phyloP scores from a whole-genome alignment of 2,329 filamentous ascomycete genomes.

The Colletotrichum coccodes region DNA sequence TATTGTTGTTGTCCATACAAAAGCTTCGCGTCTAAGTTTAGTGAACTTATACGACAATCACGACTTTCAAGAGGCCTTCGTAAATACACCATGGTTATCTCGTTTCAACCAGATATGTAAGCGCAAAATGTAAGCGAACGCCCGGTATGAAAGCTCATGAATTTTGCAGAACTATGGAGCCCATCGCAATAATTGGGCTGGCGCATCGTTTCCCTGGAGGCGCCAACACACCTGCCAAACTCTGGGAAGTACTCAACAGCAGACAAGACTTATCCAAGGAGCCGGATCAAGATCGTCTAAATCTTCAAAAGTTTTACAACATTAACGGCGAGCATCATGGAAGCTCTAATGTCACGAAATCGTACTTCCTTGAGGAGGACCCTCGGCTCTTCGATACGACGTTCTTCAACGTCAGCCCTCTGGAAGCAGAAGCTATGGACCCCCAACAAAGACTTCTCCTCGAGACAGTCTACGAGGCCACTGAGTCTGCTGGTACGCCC shows the following conservation, averaged over 20 bases:
- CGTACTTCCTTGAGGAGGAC: constrained; percentile 37
- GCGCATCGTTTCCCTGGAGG: constrained; percentile 21
- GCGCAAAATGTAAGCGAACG: too few relatives aligned
- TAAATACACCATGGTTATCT: too few relatives aligned
- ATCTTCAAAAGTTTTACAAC: constrained; percentile 12
- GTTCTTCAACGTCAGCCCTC: constrained; percentile 41
- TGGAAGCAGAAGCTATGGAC: constrained; percentile 43
- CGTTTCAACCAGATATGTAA: too few relatives aligned
- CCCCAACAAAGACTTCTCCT: constrained; percentile 45
- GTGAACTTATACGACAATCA: too few relatives aligned
- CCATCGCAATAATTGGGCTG: constrained; percentile 18
- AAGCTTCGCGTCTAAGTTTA: too few relatives aligned
- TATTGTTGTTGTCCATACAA: too few relatives aligned
- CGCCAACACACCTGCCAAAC: constrained; percentile 15
- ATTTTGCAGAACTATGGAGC: constrained; percentile 33
- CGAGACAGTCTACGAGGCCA: constrained; percentile 47
- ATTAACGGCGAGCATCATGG: constrained; percentile 36
- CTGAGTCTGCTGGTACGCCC: constrained; percentile 34
- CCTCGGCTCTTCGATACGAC: constrained; percentile 36
- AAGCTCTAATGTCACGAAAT: constrained; percentile 35
- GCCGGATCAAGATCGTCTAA: constrained; percentile 16
- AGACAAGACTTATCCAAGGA: not conserved
- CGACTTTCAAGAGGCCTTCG: too few relatives aligned
- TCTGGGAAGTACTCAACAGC: constrained; percentile 18
- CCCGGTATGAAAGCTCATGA: too few relatives aligned